Conservation (phyloP, 768 basidiomycete species). For the Leccinum subtestaceum region DNA sequence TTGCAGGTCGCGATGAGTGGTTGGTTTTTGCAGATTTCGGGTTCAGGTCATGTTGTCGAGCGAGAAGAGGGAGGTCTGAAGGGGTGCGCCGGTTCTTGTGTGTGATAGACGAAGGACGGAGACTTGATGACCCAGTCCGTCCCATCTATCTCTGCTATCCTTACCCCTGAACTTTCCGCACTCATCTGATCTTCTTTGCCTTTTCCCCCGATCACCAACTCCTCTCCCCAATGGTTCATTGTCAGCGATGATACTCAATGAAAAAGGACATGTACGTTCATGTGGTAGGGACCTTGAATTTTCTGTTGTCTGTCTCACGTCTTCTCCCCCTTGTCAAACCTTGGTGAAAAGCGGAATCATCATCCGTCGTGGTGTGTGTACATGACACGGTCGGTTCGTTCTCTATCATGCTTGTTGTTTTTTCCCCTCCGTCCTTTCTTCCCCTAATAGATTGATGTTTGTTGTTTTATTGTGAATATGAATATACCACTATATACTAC, state of each 20-base stretch:
- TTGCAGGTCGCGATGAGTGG: conserved; percentile 31
- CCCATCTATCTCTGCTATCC: conserved; percentile 33
- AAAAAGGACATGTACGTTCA: conserved; percentile 17
- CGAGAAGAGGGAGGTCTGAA: background rate
- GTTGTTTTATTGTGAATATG: conserved; percentile 12
- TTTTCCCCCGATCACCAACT: conserved; percentile 14
- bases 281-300: conserved; percentile 29
- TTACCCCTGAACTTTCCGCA: conserved; percentile 18
- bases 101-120: conserved; percentile 23
- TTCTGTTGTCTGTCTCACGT: conserved; percentile 20
- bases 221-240: conserved; percentile 8
- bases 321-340: conserved; percentile 12
- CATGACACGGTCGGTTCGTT: conserved; percentile 35
- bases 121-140: conserved; percentile 36
- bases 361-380: conserved; percentile 9
- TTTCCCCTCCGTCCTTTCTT: background rate
- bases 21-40: conserved; percentile 31
- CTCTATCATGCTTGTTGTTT: conserved; percentile 1
- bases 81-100: background rate
- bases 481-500: conserved; percentile 16
- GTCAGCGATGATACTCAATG: conserved; percentile 7
- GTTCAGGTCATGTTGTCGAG: conserved; percentile 18
- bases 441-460: conserved; percentile 5
- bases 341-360: conserved; percentile 21
- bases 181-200: conserved; percentile 27